Evolutionary conservation across 345 rosid species (phyloP), one percentile per base, ranked within the genome.

Genomic region (Bruguiera parviflora): DNA sequence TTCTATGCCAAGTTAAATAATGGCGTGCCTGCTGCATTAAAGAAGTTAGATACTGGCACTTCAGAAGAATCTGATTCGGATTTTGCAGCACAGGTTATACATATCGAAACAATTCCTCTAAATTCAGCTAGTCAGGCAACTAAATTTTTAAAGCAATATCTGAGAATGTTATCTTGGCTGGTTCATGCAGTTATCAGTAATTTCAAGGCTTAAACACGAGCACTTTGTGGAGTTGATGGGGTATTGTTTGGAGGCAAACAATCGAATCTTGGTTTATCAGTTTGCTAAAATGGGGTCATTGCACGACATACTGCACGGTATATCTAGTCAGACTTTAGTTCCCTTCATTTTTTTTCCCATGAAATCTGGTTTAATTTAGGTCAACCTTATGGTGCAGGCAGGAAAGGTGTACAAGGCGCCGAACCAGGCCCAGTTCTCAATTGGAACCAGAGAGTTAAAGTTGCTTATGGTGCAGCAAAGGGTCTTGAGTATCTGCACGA

Each of bases 401-500:
- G 96, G 75, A 96, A 96, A 85, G 95, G 97, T 0, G 96, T 92
- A 8, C 96, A 92, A 81, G 92, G 94, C 15, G 97, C 99, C 39
- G 98, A 84, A 74, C 98, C 99, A 32, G 98, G 98, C 66, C 99
- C 98, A 0, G 92, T 78, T 60, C 87, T 96, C 16, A 89, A 32
- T 76, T 96, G 99, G 99, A 84, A 74, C 68, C 96, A 92, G 71
- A 88, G 99, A 83, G 99, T 89, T 33, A 92, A 87, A 61, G 78
- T 92, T 58, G 99, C 99, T 16, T 86, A 51, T 66, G 98, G 98
- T 52, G 99, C 97, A 24, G 97, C 97, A 0, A 89, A 78, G 75
- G 99, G 99, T 19, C 91, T 96, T 0, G 97, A 96, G 76, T 96
- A 80, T 79, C 84, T 96, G 74, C 99, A 96, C 24, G 99, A 96